Base-by-base conservation (phyloP, 177 flowering plant species). In the Telopea speciosissima region DNA sequence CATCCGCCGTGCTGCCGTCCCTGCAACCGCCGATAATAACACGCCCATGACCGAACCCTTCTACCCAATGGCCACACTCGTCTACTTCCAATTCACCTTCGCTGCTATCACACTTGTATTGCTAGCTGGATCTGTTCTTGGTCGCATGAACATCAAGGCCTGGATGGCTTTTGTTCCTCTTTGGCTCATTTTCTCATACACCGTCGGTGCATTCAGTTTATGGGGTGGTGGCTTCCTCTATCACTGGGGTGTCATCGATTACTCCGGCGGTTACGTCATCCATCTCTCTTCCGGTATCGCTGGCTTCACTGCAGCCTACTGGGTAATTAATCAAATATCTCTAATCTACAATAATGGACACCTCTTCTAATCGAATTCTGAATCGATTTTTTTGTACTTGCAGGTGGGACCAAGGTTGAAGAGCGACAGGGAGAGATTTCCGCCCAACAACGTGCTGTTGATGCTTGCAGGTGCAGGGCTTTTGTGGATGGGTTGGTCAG, bases 401-500 rank as follows among this genome's bases (percentile, higher is more conserved):
- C 76, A 88, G 94, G 95, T 90, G 0, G 96, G 96, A 6, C 96
- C 96, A 8, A 80, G 96, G 77, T n/a, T 86, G 67, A 88, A 82
- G 77, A 75, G 81, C 28, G 96, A 90, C 59, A 78, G 89, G 67
- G 92, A 90, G 76, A 85, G 92, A 74, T 88, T 87, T 31, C 80
- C 89, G 0, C 96, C 92, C 0, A 90, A 90, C 78, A 90, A 88
- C 70, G 86, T 90, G 11, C 59, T 88, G 80, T 81, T 88, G 0
- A 86, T 84, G 91, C 81, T 90, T 0, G 84, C 89, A 8, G 96
- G 96, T 0, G 91, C 91, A 0, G 96, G 96, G 69, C 80, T 90
- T 13, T 74, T 90, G 28, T 90, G 96, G 96, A 90, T 90, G 90
- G 96, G 96, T 6, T 90, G 96, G 96, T 86, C 91, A 0, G 96